A percentile compares a stretch with the other conserved stretches of the same genome.
Evolutionary conservation across 345 rosid species (phyloP).

Genomic region (Nephelium lappaceum): DNA sequence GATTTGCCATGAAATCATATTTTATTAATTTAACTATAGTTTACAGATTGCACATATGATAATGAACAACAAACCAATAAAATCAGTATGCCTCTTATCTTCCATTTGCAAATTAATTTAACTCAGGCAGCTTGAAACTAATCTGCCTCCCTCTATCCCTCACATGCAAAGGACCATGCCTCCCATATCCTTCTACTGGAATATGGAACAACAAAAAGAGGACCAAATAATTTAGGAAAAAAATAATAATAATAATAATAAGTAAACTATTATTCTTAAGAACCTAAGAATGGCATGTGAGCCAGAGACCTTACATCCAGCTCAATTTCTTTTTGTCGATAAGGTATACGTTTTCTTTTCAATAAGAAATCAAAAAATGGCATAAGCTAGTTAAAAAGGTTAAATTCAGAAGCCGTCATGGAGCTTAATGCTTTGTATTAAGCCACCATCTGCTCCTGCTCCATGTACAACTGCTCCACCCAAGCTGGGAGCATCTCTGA

Average conservation of each 20-base stretch:
- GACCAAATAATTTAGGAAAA: not conserved
- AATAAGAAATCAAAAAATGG: slow-evolving; percentile 37
- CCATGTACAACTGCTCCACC: slow-evolving; percentile 80
- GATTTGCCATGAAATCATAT: not conserved
- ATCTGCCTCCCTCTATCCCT: slow-evolving; percentile 9
- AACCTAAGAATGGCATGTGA: slow-evolving; percentile 20
- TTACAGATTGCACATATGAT: slow-evolving; percentile 24
- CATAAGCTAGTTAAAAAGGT: slow-evolving; percentile 40
- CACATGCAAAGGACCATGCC: not conserved
- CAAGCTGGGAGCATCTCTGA: slow-evolving; percentile 54
- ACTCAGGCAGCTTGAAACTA: slow-evolving; percentile 12
- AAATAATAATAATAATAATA: not conserved
- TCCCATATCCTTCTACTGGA: not conserved
- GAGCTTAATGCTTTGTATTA: slow-evolving; percentile 34
- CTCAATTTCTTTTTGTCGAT: slow-evolving; percentile 16
- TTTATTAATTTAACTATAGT: slow-evolving; percentile 18
- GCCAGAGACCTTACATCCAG: slow-evolving; percentile 31
- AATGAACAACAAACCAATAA: slow-evolving; percentile 15
- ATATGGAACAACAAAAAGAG: not conserved
- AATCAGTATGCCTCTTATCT: slow-evolving; percentile 4
- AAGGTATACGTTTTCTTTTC: not conserved
- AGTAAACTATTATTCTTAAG: slow-evolving; percentile 24
- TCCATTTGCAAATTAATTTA: slow-evolving; percentile 12
- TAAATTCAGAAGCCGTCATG: slow-evolving; percentile 22
- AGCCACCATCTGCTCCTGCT: slow-evolving; percentile 83